Evolutionary conservation across 176 grass and related monocot genomes (phyloP), one percentile per base, ranked within the genome.

Genomic region (Rhynchospora breviuscula): DNA sequence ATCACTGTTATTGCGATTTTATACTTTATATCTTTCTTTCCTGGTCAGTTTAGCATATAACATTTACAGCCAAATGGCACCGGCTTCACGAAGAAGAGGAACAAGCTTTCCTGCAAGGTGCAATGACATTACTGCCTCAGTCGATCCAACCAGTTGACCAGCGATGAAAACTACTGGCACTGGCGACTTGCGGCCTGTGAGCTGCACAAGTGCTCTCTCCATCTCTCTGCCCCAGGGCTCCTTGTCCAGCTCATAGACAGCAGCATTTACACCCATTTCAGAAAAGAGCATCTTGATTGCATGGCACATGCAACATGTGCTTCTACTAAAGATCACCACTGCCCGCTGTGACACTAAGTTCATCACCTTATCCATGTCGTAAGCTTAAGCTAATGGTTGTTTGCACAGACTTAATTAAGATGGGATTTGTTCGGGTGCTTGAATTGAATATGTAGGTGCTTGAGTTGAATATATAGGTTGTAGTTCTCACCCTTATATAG

Each of bases 221-320:
- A 94, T 90, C 47, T 94, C 92, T 17, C 7, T 45, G 7, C 92
- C 92, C 0, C 88, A 58, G 0, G 83, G 84, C 17, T 91, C 92
- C 87, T 77, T 79, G 86, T 94, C 90, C 0, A 92, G 88, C 62
- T 91, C 88, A 78, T 92, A 83, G 21, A 94, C 86, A 5, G 88
- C 87, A 14, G 84, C 70, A 82, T 74, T 78, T 15, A 94, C 92
- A 52, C 85, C 86, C 10, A 94, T 86, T 29, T 84, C 63, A 18
- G 85, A 51, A 9, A 94, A 82, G 15, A 94, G 88, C 61, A 62
- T 84, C 75, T 82, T 94, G 63, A 94, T 84, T 7, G 88, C 17
- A 84, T 92, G 87, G 77, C 88, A 88, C 86, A 94, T 94, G 87
- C 78, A 82, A 73, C 92, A 92, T 48, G 47, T 81, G 88, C 92